Evolutionary conservation across 2,329 filamentous ascomycete genomes (phyloP), one percentile per base, ranked within the genome.

Genomic region (Meredithiella fracta): DNA sequence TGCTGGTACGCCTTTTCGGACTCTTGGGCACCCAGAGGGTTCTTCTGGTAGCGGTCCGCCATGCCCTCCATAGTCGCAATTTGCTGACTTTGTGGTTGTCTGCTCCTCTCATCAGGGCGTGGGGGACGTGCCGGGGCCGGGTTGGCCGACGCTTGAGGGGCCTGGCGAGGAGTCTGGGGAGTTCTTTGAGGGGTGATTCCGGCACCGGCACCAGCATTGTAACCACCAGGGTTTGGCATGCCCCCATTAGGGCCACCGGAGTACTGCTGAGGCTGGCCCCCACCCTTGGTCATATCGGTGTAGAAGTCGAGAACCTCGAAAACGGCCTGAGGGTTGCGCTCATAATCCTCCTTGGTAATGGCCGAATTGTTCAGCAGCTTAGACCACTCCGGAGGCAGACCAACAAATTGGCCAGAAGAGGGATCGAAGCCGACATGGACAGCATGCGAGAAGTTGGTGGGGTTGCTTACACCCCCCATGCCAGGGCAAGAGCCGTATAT

Each of bases 401-500:
- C 92, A 51, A 94, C 88, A 64, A 98, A 98, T 62, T 92, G 89
- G 61, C 92, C 92, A 1, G 88, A 95, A 63, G 89, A 84, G 25
- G 91, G 89, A 67, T 98, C 92, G 66, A 97, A 98, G 59, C 92
- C 92, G 62, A 98, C 92, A 67, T 98, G 92, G 23, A 98, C 90
- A 50, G 90, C 85, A 67, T 98, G 92, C 23, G 86, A 89, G 72
- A 98, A 98, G 72, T 97, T 96, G 61, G 92, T 97, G 4, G 92
- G 92, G 68, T 97, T 96, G 71, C 91, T 96, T 57, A 98, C 92
- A 63, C 92, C 92, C 60, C 92, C 90, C 88, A 97, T 95, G 60
- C 88, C 91, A 17, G 92, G 92, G 68, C 91, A 97, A 61, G 91
- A 85, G 63, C 91, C 89, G 67, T 97, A 97, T 62, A 98, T 94